Evolutionary conservation across 306 rosid genomes (phyloP), one percentile per base, ranked within the genome.

Genomic region (Geum urbanum): DNA sequence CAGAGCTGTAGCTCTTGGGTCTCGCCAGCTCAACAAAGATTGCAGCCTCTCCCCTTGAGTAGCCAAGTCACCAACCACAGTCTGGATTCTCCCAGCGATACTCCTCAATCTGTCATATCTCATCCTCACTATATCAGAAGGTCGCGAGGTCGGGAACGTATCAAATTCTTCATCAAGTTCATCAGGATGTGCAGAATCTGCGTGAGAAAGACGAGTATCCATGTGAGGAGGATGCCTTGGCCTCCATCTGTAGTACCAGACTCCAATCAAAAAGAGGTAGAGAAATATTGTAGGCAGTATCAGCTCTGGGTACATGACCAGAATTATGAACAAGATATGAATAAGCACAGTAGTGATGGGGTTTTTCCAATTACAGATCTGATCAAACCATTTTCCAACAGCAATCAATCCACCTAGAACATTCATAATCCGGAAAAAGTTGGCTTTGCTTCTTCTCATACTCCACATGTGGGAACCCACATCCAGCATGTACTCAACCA

Each of bases 201-300:
- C 98, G 0, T 90, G 94, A 1, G 98, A 92, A 74, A 92, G 94
- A 1, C 96, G 87, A 24, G 97, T 92, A 92, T 92, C 98, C 98
- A 92, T 92, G 92, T 92, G 96, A 74, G 98, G 98, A 74, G 98
- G 98, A 71, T 92, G 97, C 80, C 97, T 88, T 13, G 98, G 92
- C 80, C 98, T 88, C 98, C 98, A 90, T 67, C 98, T 81, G 60
- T 92, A 92, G 83, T 92, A 88, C 98, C 98, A 92, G 19, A 92
- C 89, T 58, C 98, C 98, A 64, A 92, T 92, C 90, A 92, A 76
- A 84, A 92, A 92, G 47, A 92, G 97, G 83, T 92, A 92, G 62
- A 92, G 96, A 85, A 92, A 92, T 73, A 92, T 87, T 52, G 98
- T 92, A 16, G 98, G 98, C 47, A 90, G 77, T 77, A 92, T 92